Evolutionary conservation across 1,139 yeast species (phyloP), one percentile per base, ranked within the genome.

Genomic region (Pichia kudriavzevii): DNA sequence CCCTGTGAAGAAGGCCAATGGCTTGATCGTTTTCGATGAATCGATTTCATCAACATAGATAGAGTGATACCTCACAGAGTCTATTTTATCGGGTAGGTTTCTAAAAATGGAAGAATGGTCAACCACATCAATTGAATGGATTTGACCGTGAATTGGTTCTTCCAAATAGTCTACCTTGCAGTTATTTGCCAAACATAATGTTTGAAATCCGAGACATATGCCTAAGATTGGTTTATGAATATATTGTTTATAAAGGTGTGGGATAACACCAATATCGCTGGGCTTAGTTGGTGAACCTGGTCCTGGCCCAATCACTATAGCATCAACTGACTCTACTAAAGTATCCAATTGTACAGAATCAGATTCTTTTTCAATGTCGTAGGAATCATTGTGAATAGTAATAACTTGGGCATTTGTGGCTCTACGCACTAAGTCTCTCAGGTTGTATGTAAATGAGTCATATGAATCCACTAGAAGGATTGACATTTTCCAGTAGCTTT

Each of bases 231-330:
- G 97, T 1, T 82, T 59, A 1, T 43, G 30, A 7, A 53, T 50
- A 37, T 54, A 63, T 28, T 51, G 57, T 35, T 50, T 51, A 37
- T 59, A 71, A 16, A 83, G 48, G 51, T 67, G 66, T 4, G 75
- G 72, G n/a, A 87, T 71, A 5, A 87, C 68, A 1, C 96, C 97
- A 17, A 82, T 75, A 52, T 88, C 97, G 1, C 55, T 44, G 0
- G 66, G 55, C 2, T 58, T 50, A 28, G 63, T 68, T 0, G 98
- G 98, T 47, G 82, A 76, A 0, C 99, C 99, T 0, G 99, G 99
- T 0, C 99, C 99, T 0, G 99, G 99, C 0, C 98, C 98, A 11
- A 91, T 69, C 0, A 91, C 77, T 4, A 93, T 67, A 31, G 85
- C 87, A 39, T 81, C 84, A 48, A 85, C 79, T n/a, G 63, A 53